Evolutionary conservation across 768 basidiomycete genomes (phyloP).

Genomic region (Pleurotus giganteus): DNA sequence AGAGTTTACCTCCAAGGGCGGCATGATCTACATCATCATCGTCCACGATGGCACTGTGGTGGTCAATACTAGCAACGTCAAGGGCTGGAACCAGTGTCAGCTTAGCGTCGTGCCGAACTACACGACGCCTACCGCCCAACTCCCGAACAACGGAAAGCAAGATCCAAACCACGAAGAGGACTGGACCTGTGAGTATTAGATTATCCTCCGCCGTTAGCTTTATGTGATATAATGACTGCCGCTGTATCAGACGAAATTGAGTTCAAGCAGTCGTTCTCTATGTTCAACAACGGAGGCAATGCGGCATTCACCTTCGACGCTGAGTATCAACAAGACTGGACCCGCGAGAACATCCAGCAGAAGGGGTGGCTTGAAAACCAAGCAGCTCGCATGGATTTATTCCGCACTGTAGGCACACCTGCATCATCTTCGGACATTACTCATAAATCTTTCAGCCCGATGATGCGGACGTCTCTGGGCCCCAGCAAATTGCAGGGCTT

Average conservation of each 20-base stretch:
- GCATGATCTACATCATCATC: background rate
- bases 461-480: background rate
- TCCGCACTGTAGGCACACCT: background rate
- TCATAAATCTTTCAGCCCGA: background rate
- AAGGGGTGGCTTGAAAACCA: background rate
- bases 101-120: background rate
- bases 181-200: background rate
- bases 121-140: background rate
- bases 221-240: too few species aligned
- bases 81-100: background rate
- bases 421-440: background rate
- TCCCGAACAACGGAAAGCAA: background rate
- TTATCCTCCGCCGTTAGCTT: background rate
- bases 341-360: background rate
- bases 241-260: background rate
- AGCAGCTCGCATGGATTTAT: background rate
- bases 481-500: background rate
- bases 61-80: background rate
- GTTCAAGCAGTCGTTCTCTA: background rate
- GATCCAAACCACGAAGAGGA: background rate
- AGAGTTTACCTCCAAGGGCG: background rate
- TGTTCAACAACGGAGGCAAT: constrained; percentile 1
- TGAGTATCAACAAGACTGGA: background rate
- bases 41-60: background rate
- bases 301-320: background rate